A percentile compares a stretch with the other conserved stretches of the same genome.
phyloP scores from a whole-genome alignment of 169 alveolate genomes.

The Plasmodium knowlesi region DNA sequence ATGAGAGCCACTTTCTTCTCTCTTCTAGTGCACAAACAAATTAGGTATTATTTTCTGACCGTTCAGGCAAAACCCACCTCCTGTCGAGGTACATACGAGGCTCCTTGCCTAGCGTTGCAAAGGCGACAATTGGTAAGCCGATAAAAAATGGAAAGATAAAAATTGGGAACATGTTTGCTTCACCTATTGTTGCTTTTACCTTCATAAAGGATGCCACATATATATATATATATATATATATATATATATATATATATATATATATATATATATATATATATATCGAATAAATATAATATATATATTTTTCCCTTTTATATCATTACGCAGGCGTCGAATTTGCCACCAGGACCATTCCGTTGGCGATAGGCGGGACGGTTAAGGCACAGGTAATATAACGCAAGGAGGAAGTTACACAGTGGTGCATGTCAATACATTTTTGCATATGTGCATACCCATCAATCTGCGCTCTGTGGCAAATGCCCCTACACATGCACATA shows the following conservation, averaged over 20 bases:
- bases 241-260: too few species aligned
- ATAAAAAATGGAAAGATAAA: not conserved
- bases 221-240: too few species aligned
- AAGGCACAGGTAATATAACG: conserved; percentile 93
- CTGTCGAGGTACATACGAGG: conserved; percentile 96
- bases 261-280: too few species aligned
- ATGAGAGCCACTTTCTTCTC: not conserved
- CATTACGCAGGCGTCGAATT: conserved; percentile 94
- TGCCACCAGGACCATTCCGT: conserved; percentile 97
- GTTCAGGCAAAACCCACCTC: conserved; percentile 91
- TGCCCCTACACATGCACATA: not conserved
- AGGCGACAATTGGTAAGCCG: conserved; percentile 94
- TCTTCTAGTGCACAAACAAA: not conserved
- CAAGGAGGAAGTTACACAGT: not conserved
- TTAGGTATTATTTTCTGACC: not conserved
- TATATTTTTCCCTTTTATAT: not conserved
- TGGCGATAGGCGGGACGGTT: conserved; percentile 96
- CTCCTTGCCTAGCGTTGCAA: conserved; percentile 94
- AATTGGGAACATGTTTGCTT: not conserved
- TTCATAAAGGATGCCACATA: not conserved
- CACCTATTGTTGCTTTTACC: not conserved
- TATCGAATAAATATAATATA: too few species aligned
- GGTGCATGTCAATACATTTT: not conserved
- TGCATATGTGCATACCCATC: not conserved
- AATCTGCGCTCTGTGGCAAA: not conserved